A percentile compares a stretch with the other conserved stretches of the same genome.
Conservation (phyloP, 495 filamentous ascomycete species). For the Bathelium albidoporum region DNA sequence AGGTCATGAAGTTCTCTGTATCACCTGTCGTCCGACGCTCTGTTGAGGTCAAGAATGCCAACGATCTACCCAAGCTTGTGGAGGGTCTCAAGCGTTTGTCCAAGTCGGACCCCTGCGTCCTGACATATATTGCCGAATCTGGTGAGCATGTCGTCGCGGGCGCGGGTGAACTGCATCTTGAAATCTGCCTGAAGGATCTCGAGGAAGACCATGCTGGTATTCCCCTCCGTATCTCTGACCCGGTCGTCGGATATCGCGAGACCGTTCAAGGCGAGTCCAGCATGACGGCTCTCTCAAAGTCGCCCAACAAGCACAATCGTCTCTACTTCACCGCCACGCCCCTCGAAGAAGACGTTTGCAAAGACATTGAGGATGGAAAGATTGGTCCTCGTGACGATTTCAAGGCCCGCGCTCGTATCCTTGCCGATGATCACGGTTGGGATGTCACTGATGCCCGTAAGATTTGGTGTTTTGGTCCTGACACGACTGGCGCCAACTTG, state of each 20-base stretch:
- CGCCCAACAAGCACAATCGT: conserved; percentile 99
- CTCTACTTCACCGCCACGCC: conserved; percentile 89
- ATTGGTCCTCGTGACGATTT: conserved; percentile 96
- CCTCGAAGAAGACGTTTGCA: conserved; percentile 78
- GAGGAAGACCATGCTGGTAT: conserved; percentile 99
- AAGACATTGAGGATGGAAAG: conserved; percentile 84
- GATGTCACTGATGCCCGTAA: conserved; percentile 99
- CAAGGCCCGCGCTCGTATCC: conserved; percentile 93
- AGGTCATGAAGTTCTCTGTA: conserved; percentile 99
- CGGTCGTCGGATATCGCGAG: conserved; percentile 96
- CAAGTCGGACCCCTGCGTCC: conserved; percentile 98
- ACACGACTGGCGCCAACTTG: conserved; percentile 95
- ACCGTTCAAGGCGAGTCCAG: conserved; percentile 70
- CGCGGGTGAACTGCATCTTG: conserved; percentile 97
- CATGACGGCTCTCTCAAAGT: conserved; percentile 98
- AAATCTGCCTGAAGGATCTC: conserved; percentile 99
- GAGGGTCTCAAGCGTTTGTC: conserved; percentile 99
- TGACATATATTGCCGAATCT: conserved; percentile 76
- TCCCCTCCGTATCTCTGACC: conserved; percentile 90
- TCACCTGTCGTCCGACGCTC: conserved; percentile 97
- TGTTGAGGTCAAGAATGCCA: conserved; percentile 99
- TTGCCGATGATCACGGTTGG: conserved; percentile 97
- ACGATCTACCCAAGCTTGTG: conserved; percentile 98
- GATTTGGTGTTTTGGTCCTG: conserved; percentile 99
- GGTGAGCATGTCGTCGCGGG: conserved; percentile 99